These are phyloP conservation scores for Pythium rhizo-oryzae DNA, from an alignment of 352 stramenopile genomes.

Conservation along the genomic window DNA sequence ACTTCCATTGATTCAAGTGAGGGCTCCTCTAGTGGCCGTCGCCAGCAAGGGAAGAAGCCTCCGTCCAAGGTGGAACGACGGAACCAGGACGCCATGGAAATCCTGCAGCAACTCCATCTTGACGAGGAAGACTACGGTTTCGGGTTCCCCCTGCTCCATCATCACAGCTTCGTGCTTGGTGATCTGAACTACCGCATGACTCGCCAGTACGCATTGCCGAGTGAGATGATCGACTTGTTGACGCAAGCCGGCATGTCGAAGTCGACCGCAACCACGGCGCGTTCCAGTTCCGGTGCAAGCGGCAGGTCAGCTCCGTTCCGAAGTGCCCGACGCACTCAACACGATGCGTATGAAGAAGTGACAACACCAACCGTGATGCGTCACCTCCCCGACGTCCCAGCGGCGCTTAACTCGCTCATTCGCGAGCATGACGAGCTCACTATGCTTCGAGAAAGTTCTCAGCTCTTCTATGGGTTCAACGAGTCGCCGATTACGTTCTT, in stretches of 20 bases:
- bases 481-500: slow-evolving; percentile 75
- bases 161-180: slow-evolving; percentile 90
- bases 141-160: slow-evolving; percentile 76
- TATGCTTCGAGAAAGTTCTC: slow-evolving; percentile 54
- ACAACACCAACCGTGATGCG: slow-evolving; percentile 19
- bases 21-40: background rate
- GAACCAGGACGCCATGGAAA: slow-evolving; percentile 83
- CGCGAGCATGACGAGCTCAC: slow-evolving; percentile 78
- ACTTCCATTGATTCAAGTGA: slow-evolving; percentile 11
- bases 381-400: slow-evolving; percentile 12
- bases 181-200: slow-evolving; percentile 91
- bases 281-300: slow-evolving; percentile 9
- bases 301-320: background rate
- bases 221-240: slow-evolving; percentile 56
- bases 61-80: slow-evolving; percentile 76
- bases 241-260: slow-evolving; percentile 19
- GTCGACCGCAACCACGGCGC: background rate
- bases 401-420: slow-evolving; percentile 41
- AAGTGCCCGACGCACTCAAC: background rate
- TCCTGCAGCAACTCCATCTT: slow-evolving; percentile 81
- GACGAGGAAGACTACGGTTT: slow-evolving; percentile 87
- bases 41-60: slow-evolving; percentile 19
- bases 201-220: slow-evolving; percentile 42
- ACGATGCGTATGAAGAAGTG: slow-evolving; percentile 23
- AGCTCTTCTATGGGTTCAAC: slow-evolving; percentile 82